These are phyloP conservation scores for Malus asiatica DNA, from an alignment of 306 rosid species.

Conservation along the genomic window DNA sequence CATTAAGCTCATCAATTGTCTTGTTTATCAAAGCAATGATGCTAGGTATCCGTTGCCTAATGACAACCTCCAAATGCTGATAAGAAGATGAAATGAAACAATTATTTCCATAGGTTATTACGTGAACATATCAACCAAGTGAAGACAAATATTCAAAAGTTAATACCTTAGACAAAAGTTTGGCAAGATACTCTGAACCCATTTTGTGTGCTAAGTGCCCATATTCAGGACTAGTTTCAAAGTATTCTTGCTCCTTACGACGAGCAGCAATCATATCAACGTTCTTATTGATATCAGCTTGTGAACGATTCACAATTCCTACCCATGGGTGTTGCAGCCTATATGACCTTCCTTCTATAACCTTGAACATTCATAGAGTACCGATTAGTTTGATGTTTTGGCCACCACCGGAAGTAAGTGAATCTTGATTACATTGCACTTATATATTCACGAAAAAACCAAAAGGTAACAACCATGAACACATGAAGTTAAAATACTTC, in stretches of 20 bases:
- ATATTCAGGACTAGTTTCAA: slow-evolving; percentile 92
- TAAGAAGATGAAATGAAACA: slow-evolving; percentile 15
- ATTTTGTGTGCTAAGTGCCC: slow-evolving; percentile 95
- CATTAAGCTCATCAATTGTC: slow-evolving; percentile 89
- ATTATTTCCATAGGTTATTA: slow-evolving; percentile 2
- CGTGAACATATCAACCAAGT: neutral
- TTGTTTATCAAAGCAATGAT: slow-evolving; percentile 87
- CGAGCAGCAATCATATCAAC: slow-evolving; percentile 96
- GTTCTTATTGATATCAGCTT: slow-evolving; percentile 90
- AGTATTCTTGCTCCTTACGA: slow-evolving; percentile 83
- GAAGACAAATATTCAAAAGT: slow-evolving; percentile 1
- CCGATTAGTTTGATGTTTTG: slow-evolving; percentile 10
- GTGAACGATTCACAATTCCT: slow-evolving; percentile 98
- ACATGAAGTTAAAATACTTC: neutral
- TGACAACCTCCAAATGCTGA: slow-evolving; percentile 95
- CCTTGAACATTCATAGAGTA: slow-evolving; percentile 50
- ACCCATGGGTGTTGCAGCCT: slow-evolving; percentile 99
- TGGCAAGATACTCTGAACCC: slow-evolving; percentile 98
- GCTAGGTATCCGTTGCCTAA: slow-evolving; percentile 97
- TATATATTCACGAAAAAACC: neutral
- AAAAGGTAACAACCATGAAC: slow-evolving; percentile 9
- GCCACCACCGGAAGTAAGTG: slow-evolving; percentile 7
- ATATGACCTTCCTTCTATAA: slow-evolving; percentile 88
- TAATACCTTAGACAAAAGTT: slow-evolving; percentile 83
- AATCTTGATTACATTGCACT: neutral